Base-by-base conservation (phyloP, 169 alveolate species). In the Babesia microti region DNA sequence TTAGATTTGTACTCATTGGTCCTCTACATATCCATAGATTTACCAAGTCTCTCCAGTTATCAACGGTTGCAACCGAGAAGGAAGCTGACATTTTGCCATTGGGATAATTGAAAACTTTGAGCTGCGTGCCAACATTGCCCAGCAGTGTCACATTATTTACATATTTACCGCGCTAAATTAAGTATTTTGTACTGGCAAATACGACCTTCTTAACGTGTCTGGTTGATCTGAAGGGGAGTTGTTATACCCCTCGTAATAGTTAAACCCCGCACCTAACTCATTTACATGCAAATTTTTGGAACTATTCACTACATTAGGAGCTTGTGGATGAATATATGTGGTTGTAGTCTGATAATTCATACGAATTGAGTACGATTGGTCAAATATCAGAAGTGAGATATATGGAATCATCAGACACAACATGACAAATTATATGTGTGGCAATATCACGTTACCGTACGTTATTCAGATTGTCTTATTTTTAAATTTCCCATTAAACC, bases 41-140 rank as follows among this genome's bases (percentile, higher is more conserved):
- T 15, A 0, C 3, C 0, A 23, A 6, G 30, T 14, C 4, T 0
- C 9, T 6, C 18, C 23, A 7, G 41, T 47, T 70, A 26, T 54
- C 76, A 12, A 27, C 40, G 5, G 76, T 65, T 0, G 70, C 68
- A 1, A 65, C 22, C 4, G 76, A 28, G 15, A 65, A 19, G 17
- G 42, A 26, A 7, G 55, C 17, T 4, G 47, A 39, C 45, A 37
- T 65, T 36, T 21, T n/a, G 1, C 70, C 69, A 28, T 35, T 48
- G 23, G 32, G 50, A 26, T 54, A 41, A 12, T 40, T 21, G 2
- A 27, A 29, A 2, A 70, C 70, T 33, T 54, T 52, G 6, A 43
- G 52, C 14, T 54, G 37, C 35, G 21, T 43, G 5, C 76, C 76
- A 0, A 65, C 55, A 24, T 60, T 49, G 23, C 76, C 76, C 30